Conservation (phyloP, 2,329 filamentous ascomycete species). For the Paracorniculantispora psalliotae region DNA sequence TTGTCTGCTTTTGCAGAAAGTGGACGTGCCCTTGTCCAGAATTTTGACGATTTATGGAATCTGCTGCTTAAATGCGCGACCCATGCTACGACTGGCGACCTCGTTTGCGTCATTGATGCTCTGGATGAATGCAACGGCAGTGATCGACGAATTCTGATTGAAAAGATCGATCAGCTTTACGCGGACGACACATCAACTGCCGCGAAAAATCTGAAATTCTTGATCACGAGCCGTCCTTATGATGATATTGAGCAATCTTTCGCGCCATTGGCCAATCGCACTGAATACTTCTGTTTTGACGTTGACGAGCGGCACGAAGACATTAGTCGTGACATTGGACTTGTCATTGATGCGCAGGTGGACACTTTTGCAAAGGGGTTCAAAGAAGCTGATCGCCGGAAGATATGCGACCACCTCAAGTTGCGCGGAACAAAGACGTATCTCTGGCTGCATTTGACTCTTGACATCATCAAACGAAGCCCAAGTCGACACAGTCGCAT, state of each 20-base stretch:
- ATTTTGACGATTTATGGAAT: background rate
- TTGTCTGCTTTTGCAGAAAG: background rate
- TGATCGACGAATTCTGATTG: background rate
- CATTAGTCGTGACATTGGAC: background rate
- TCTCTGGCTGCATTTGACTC: conserved; percentile 33
- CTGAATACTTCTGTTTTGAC: background rate
- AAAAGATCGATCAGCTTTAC: background rate
- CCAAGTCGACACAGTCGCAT: conserved; percentile 12
- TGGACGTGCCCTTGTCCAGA: background rate
- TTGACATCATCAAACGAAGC: conserved; percentile 25
- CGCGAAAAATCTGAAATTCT: background rate
- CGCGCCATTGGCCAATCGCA: background rate
- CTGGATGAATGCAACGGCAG: background rate
- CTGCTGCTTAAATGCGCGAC: background rate
- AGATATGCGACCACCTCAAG: conserved; percentile 24
- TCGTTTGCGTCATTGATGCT: conserved; percentile 2
- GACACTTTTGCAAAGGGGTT: background rate
- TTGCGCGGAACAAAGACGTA: conserved; percentile 31
- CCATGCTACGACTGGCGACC: background rate
- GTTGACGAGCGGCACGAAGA: background rate
- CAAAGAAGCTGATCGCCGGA: conserved; percentile 9
- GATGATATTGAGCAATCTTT: background rate
- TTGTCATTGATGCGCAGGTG: background rate
- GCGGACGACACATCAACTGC: background rate
- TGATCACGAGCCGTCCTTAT: background rate